Evolutionary conservation across 805 yeast genomes (phyloP).

Genomic region (Tetrapisispora namnaoensis): DNA sequence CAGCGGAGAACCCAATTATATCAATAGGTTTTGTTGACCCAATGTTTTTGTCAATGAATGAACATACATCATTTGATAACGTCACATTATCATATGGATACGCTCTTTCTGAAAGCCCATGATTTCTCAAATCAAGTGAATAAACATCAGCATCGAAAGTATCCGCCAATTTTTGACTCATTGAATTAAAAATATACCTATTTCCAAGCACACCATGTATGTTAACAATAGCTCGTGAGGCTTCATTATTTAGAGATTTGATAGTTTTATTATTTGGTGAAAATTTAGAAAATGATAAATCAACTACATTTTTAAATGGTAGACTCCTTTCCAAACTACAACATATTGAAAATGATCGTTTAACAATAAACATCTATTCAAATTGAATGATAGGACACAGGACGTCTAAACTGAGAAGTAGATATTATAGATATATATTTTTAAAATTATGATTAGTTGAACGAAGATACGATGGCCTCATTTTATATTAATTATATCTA

Average conservation of each 20-base stretch:
- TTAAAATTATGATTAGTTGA: too few species aligned
- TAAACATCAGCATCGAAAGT: constrained; percentile 29
- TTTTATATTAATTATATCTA: too few species aligned
- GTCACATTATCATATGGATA: constrained; percentile 37
- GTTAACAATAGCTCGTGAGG: constrained; percentile 32
- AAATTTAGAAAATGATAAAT: not conserved
- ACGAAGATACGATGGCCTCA: too few species aligned
- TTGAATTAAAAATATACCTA: constrained; percentile 33
- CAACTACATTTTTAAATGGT: not conserved
- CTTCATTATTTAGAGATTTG: not conserved
- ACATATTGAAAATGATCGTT: not conserved
- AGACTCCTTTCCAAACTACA: not conserved
- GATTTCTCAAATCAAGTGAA: constrained; percentile 46
- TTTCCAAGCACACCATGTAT: constrained; percentile 51
- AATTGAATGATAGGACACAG: too few species aligned
- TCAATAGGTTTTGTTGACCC: constrained; percentile 24
- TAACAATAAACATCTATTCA: not conserved
- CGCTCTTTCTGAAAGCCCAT: constrained; percentile 40
- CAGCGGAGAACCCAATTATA: constrained; percentile 49
- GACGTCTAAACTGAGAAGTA: too few species aligned
- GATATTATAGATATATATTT: too few species aligned
- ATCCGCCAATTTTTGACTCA: constrained; percentile 31
- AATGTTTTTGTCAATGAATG: constrained; percentile 25
- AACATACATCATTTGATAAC: constrained; percentile 35
- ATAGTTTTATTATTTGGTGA: not conserved